A percentile compares a stretch with the other conserved stretches of the same genome.
These are phyloP conservation scores for Phytophthora lateralis DNA, from an alignment of 352 stramenopile genomes.

Conservation along the genomic window DNA sequence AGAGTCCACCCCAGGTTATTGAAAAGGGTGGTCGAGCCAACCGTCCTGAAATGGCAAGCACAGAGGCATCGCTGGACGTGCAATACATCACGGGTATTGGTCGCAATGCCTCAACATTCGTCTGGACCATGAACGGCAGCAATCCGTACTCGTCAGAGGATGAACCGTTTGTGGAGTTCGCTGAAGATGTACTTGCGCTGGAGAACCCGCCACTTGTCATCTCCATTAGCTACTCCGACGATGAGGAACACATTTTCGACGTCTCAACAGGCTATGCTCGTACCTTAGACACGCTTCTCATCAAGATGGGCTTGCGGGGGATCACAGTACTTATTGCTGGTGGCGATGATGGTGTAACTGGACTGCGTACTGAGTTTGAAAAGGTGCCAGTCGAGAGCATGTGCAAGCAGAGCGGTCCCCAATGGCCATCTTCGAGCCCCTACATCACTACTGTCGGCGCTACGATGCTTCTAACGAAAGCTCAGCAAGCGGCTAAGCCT, in stretches of 20 bases:
- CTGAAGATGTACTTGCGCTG: slow-evolving; percentile 66
- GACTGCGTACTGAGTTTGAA: slow-evolving; percentile 65
- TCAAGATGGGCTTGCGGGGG: slow-evolving; percentile 89
- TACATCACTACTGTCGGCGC: slow-evolving; percentile 92
- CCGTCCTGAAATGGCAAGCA: slow-evolving; percentile 38
- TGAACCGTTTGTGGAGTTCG: slow-evolving; percentile 88
- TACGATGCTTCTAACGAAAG: slow-evolving; percentile 66
- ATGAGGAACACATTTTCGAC: slow-evolving; percentile 90
- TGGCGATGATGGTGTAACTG: slow-evolving; percentile 89
- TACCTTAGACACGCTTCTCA: slow-evolving; percentile 83
- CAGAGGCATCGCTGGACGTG: slow-evolving; percentile 89
- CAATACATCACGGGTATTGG: slow-evolving; percentile 90
- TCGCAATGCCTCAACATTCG: slow-evolving; percentile 77
- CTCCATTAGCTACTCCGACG: slow-evolving; percentile 91
- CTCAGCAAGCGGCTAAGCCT: slow-evolving; percentile 31
- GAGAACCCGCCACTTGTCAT: slow-evolving; percentile 82
- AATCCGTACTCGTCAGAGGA: slow-evolving; percentile 87
- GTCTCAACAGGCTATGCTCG: slow-evolving; percentile 73
- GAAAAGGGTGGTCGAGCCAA: slow-evolving; percentile 65
- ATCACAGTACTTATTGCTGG: slow-evolving; percentile 88
- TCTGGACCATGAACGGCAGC: slow-evolving; percentile 82
- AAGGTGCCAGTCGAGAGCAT: slow-evolving; percentile 57
- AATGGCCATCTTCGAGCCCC: slow-evolving; percentile 83
- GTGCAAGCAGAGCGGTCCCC: slow-evolving; percentile 67
- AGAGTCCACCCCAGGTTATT: slow-evolving; percentile 53